phyloP scores from a whole-genome alignment of 2,329 filamentous ascomycete genomes.

The Beauveria sp. region DNA sequence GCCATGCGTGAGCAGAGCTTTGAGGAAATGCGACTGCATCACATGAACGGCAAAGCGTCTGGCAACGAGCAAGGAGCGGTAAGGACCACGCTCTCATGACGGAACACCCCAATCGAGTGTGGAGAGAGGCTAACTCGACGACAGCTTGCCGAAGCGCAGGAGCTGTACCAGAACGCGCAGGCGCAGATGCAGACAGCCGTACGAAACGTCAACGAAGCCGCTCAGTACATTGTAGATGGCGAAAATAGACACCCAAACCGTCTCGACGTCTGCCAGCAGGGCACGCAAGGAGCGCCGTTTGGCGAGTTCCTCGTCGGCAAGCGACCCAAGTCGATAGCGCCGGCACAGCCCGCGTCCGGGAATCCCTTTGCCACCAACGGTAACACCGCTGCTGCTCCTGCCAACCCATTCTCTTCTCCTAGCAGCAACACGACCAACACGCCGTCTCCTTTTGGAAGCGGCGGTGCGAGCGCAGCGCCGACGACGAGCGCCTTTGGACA shows the following conservation, averaged over 20 bases:
- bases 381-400: constrained; percentile 5
- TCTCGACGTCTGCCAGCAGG: constrained; percentile 51
- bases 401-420: constrained; percentile 35
- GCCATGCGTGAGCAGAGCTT: constrained; percentile 73
- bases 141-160: constrained; percentile 52
- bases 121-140: constrained; percentile 15
- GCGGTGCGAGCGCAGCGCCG: constrained; percentile 7
- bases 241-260: constrained; percentile 70
- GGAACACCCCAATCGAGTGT: neutral
- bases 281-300: constrained; percentile 34
- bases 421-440: constrained; percentile 13
- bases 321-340: constrained; percentile 19
- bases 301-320: constrained; percentile 37
- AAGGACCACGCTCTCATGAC: constrained; percentile 14
- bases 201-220: constrained; percentile 62
- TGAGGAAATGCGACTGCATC: constrained; percentile 78
- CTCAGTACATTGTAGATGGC: constrained; percentile 58
- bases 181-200: constrained; percentile 66
- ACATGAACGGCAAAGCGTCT: constrained; percentile 48
- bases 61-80: constrained; percentile 53
- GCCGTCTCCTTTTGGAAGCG: constrained; percentile 25
- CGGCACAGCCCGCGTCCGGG: constrained; percentile 16
- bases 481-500: constrained; percentile 34
- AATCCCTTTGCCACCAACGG: constrained; percentile 35
- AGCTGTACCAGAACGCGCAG: constrained; percentile 55